These are phyloP conservation scores for Dillenia turbinata DNA, from an alignment of 164 flowering plant species.

Conservation along the genomic window DNA sequence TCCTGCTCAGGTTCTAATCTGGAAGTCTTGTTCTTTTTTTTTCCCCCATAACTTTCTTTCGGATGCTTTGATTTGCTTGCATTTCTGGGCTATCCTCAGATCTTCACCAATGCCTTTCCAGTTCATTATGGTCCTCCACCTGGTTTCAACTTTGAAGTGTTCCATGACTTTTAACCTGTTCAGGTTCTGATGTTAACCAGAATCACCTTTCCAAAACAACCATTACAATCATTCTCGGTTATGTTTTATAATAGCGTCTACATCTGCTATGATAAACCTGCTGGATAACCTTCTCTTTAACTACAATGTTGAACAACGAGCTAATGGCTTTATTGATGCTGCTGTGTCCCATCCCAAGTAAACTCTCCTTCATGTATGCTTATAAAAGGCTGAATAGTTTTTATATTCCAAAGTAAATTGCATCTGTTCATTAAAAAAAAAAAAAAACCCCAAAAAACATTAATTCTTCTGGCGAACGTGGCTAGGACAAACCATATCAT, in stretches of 20 bases:
- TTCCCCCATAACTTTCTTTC: too few species aligned
- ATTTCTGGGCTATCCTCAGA: conserved; percentile 31
- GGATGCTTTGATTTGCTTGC: too few species aligned
- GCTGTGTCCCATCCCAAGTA: conserved; percentile 69
- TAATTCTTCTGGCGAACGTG: conserved; percentile 70
- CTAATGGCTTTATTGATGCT: conserved; percentile 65
- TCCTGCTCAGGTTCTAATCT: conserved; percentile 52
- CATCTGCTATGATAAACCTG: conserved; percentile 6
- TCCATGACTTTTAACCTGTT: conserved; percentile 44
- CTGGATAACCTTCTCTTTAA: conserved; percentile 73
- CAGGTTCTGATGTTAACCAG: conserved; percentile 43
- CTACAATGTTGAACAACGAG: conserved; percentile 67
- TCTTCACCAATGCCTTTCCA: conserved; percentile 68
- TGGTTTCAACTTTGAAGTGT: conserved; percentile 73
- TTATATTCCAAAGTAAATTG: not conserved
- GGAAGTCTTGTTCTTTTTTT: conserved; percentile 4
- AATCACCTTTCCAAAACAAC: not conserved
- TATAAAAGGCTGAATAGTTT: not conserved
- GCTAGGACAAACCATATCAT: conserved; percentile 82
- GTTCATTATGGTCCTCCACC: conserved; percentile 68
- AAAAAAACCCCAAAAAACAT: too few species aligned
- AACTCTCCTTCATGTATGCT: not conserved
- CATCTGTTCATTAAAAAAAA: not conserved
- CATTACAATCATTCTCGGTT: not conserved
- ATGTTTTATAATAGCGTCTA: conserved; percentile 1